Evolutionary conservation across 2,329 filamentous ascomycete species (phyloP), one percentile per base, ranked within the genome.

Genomic region (Neurospora sp.): DNA sequence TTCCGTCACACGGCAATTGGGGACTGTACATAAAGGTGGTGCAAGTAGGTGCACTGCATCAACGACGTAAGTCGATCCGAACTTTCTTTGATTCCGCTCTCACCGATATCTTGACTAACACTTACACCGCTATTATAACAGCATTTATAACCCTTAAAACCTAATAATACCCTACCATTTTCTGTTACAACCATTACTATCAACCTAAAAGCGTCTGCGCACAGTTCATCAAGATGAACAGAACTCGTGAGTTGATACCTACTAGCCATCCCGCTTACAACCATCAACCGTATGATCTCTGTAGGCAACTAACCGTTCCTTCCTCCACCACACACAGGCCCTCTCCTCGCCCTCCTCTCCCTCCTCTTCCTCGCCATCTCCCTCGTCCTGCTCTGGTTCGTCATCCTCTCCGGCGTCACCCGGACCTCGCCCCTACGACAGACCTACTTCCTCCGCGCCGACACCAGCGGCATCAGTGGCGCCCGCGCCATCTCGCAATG

Each of bases 361-460:
- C 77, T 86, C 70, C 46, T 86, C 74, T 81, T 88, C 74, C 80
- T 87, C 73, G 83, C 80, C 71, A 80, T 78, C 67, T 84, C 86
- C 40, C 80, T 87, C 62, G 80, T 87, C 39, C 78, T 88, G 75
- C 82, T 88, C 68, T 85, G 84, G 79, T 88, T 89, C 81, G 79
- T 88, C 74, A 84, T 90, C 76, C 83, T 90, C 46, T 81, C 84
- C 19, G 87, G 83, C 70, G 78, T 88, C 66, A 80, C 81, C n/a
- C 72, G 79, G 71, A 78, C 79, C n/a, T 77, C 82, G 6, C 87
- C 87, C 1, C 83, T 96, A 69, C 87, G 91, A 79, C 82, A 89
- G 71, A 93, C 93, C 73, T 97, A 93, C 81, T 97, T 97, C 84
- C 88, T 98, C 39, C 85, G 91, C 77, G 92, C 92, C 76, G 86